These are phyloP conservation scores for Botrytis porri DNA, from an alignment of 2,329 filamentous ascomycete species.

Conservation along the genomic window DNA sequence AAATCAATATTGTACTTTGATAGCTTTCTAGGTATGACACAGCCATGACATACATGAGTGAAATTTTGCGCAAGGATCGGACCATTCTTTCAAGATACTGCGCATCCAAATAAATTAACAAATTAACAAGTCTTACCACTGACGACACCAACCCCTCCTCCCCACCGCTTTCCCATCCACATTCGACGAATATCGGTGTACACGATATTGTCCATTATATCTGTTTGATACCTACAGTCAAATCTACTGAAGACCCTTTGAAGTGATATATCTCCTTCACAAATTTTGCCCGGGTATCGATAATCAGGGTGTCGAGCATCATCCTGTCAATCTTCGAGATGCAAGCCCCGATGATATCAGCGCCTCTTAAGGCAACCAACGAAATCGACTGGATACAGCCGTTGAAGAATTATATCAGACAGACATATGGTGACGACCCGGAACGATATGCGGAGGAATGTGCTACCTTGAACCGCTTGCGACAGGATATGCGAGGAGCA, in stretches of 20 bases:
- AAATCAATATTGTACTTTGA: neutral
- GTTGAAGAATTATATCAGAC: slow-evolving; percentile 87
- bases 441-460: slow-evolving; percentile 96
- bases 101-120: slow-evolving; percentile 16
- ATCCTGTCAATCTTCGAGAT: slow-evolving; percentile 43
- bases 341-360: slow-evolving; percentile 92
- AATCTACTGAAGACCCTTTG: neutral
- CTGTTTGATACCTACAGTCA: neutral
- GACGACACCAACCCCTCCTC: slow-evolving; percentile 18
- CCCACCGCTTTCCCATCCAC: slow-evolving; percentile 18
- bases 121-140: slow-evolving; percentile 16
- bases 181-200: slow-evolving; percentile 1
- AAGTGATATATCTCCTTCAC: neutral
- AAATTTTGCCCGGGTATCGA: slow-evolving; percentile 11
- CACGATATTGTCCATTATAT: slow-evolving; percentile 1
- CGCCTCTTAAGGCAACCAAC: slow-evolving; percentile 89
- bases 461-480: slow-evolving; percentile 84
- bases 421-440: slow-evolving; percentile 93
- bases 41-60: slow-evolving; percentile 16
- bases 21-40: slow-evolving; percentile 6
- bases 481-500: slow-evolving; percentile 97
- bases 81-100: slow-evolving; percentile 18
- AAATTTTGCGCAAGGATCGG: slow-evolving; percentile 18
- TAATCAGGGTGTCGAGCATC: slow-evolving; percentile 15
- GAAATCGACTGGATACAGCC: slow-evolving; percentile 97